Evolutionary conservation across 345 rosid species (phyloP), one percentile per base, ranked within the genome.

Genomic region (Fremontodendron californicum): DNA sequence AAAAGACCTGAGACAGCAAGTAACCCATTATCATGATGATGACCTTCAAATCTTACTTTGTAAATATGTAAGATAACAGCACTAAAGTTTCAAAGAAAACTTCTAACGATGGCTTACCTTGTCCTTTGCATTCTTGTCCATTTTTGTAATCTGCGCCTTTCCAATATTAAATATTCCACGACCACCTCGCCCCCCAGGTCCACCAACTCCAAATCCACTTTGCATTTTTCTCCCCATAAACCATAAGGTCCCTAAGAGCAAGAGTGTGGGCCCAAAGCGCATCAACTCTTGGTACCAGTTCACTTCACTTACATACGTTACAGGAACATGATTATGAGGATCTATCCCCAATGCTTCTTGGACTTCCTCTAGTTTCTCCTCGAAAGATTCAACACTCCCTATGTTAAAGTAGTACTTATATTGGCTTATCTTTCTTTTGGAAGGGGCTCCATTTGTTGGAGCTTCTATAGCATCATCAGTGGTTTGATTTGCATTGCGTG

Each of bases 281-380:
- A 85, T 23, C 66, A 82, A 52, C 58, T 84, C 87, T 35, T 73
- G 80, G 57, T 12, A 79, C 86, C 87, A 82, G 79, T 75, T 78
- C 73, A 84, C 78, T 71, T 83, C 86, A 76, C 40, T 75, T 15
- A 71, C 75, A 68, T 85, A 86, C 33, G 77, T 86, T 55, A 86
- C 86, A 21, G 86, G 82, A 74, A 85, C 74, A 78, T 80, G 68
- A 78, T 88, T 63, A 82, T 81, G 87, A 69, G 88, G 87, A 74
- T 85, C 84, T 58, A 81, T 79, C 27, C 86, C 86, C 31, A 85
- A 75, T 18, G 85, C 84, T 75, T 80, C 82, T 37, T 82, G 86
- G 43, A 85, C 86, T 81, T 82, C 87, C 78, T 85, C 86, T 78
- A 88, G 81, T 79, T 84, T 88, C 77, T 86, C 85, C 78, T 88